Conservation (phyloP, 2,329 filamentous ascomycete species). For the Podosphaera fusca region DNA sequence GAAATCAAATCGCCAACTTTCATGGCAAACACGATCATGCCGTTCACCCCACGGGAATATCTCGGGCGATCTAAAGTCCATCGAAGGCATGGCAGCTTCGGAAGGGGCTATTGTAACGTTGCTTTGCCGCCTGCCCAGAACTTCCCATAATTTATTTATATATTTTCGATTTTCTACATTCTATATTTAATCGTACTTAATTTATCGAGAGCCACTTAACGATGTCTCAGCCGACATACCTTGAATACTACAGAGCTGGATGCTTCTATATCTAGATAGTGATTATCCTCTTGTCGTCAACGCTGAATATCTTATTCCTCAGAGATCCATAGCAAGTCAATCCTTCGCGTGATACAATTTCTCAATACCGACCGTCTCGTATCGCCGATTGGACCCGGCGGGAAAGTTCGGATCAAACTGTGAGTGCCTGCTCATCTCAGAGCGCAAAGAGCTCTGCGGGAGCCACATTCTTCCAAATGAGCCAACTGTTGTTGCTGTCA, state of each 20-base stretch:
- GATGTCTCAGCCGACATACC: no score
- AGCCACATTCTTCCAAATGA: slow-evolving; percentile 4
- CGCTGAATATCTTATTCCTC: no score
- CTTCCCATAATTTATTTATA: neutral
- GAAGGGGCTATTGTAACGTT: neutral
- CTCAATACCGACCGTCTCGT: neutral
- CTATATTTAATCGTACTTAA: neutral
- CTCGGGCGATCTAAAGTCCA: neutral
- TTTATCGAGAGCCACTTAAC: neutral
- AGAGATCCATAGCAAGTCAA: no score
- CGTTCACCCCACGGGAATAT: neutral
- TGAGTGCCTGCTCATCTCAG: neutral
- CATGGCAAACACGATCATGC: neutral
- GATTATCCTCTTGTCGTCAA: no score
- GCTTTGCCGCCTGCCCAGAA: neutral
- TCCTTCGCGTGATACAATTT: neutral
- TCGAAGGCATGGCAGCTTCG: neutral
- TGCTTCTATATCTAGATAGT: no score
- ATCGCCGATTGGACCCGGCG: neutral
- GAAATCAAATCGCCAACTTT: neutral
- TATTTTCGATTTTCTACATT: neutral
- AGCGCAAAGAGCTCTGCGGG: neutral
- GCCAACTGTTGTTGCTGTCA: neutral
- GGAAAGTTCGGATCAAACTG: neutral
- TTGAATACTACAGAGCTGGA: no score